These are phyloP conservation scores for Aureobasidium pullulans DNA, from an alignment of 2,329 filamentous ascomycete genomes.

Conservation along the genomic window DNA sequence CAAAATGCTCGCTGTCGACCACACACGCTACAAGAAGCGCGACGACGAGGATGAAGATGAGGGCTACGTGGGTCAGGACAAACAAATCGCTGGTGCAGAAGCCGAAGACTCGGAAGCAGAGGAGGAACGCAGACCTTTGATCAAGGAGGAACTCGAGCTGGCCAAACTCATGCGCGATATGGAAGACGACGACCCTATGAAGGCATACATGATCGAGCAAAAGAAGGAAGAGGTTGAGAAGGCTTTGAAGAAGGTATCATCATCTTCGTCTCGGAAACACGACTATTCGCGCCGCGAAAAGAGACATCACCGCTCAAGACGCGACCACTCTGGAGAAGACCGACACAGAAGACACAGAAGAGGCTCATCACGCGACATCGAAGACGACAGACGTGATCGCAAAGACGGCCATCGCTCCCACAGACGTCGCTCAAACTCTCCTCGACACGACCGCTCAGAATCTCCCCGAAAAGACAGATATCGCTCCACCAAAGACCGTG, in stretches of 20 bases:
- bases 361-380: constrained; percentile 13
- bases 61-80: constrained; percentile 49
- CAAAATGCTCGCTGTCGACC: constrained; percentile 77
- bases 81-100: constrained; percentile 30
- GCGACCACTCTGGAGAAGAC: constrained; percentile 17
- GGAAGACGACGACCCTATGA: constrained; percentile 98
- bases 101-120: constrained; percentile 36
- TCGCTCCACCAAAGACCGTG: neutral
- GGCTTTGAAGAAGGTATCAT: constrained; percentile 50
- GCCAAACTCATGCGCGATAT: constrained; percentile 61
- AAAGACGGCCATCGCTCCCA: constrained; percentile 4
- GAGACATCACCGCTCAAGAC: constrained; percentile 36
- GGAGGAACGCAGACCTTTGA: constrained; percentile 49
- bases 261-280: constrained; percentile 41
- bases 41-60: constrained; percentile 56
- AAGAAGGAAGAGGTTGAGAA: constrained; percentile 82
- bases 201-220: constrained; percentile 77
- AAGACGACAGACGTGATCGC: constrained; percentile 4
- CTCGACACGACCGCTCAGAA: neutral
- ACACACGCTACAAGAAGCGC: constrained; percentile 81
- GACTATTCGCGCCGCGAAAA: constrained; percentile 34
- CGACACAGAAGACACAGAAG: constrained; percentile 15
- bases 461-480: neutral
- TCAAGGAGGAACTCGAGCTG: constrained; percentile 78
- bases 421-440: neutral